Evolutionary conservation across 768 basidiomycete species (phyloP).

Genomic region (Strobilomyces confusus): DNA sequence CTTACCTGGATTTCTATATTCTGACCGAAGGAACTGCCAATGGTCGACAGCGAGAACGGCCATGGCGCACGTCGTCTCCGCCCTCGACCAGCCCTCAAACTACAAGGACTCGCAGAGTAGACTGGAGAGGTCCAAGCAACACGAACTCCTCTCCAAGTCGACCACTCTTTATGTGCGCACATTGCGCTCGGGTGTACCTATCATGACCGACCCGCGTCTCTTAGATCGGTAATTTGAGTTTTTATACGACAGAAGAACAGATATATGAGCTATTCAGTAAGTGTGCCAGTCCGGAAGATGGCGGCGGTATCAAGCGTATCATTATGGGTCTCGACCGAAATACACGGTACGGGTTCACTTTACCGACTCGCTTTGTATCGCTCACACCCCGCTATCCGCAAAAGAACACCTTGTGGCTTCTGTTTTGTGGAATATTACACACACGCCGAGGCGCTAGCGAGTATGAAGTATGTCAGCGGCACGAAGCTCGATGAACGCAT

Average conservation of each 20-base stretch:
- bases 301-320: conserved; percentile 88
- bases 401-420: conserved; percentile 88
- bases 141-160: conserved; percentile 77
- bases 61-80: conserved; percentile 83
- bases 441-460: conserved; percentile 87
- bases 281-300: conserved; percentile 82
- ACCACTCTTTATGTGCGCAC: conserved; percentile 84
- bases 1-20: too few species aligned
- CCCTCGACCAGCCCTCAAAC: conserved; percentile 92
- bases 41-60: conserved; percentile 15
- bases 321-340: conserved; percentile 95
- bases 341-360: conserved; percentile 52
- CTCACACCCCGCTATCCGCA: conserved; percentile 10
- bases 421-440: conserved; percentile 98
- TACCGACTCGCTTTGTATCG: not conserved
- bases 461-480: conserved; percentile 93
- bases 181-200: conserved; percentile 11
- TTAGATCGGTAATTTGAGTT: conserved; percentile 89
- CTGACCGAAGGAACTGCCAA: not conserved
- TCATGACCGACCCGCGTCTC: conserved; percentile 9
- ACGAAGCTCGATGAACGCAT: conserved; percentile 98
- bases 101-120: conserved; percentile 93
- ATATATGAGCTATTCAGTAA: conserved; percentile 92
- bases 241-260: conserved; percentile 94
- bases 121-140: conserved; percentile 73